Evolutionary conservation across 805 yeast species (phyloP).

Genomic region (Ogataea saltuana): DNA sequence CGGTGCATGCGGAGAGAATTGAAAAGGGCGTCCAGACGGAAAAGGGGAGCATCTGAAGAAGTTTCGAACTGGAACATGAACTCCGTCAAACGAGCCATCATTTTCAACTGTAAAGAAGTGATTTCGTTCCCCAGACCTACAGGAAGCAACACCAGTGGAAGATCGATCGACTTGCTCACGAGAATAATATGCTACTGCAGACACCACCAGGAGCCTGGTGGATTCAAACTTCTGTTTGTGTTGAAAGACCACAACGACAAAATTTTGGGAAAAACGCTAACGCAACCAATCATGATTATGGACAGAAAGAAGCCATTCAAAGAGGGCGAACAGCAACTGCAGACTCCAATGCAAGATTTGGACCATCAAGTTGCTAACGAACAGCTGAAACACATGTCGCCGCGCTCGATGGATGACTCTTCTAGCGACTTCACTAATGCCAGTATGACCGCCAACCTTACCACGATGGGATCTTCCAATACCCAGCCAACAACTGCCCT

Average conservation of each 20-base stretch:
- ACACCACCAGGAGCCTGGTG: conserved; percentile 87
- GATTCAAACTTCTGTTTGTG: conserved; percentile 73
- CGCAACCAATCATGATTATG: conserved; percentile 85
- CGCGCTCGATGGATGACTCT: conserved; percentile 36
- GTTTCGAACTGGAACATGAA: conserved; percentile 76
- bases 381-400: not conserved
- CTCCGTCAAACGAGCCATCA: conserved; percentile 76
- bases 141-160: conserved; percentile 31
- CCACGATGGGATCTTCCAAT: conserved; percentile 10
- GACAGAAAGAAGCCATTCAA: conserved; percentile 78
- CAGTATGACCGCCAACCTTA: conserved; percentile 15
- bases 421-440: conserved; percentile 32
- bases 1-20: conserved; percentile 92
- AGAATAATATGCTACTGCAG: conserved; percentile 95
- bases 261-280: conserved; percentile 69
- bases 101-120: conserved; percentile 89
- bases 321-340: conserved; percentile 34
- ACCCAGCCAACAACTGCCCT: conserved; percentile 8
- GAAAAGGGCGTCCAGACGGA: conserved; percentile 90
- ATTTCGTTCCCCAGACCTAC: conserved; percentile 68
- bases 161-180: conserved; percentile 53
- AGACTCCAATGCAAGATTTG: conserved; percentile 6
- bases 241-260: conserved; percentile 60
- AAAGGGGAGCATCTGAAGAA: conserved; percentile 73
- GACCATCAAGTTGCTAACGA: not conserved